A percentile compares a stretch with the other conserved stretches of the same genome.
These are phyloP conservation scores for Quercus phellos DNA, from an alignment of 331 rosid species.

Conservation along the genomic window DNA sequence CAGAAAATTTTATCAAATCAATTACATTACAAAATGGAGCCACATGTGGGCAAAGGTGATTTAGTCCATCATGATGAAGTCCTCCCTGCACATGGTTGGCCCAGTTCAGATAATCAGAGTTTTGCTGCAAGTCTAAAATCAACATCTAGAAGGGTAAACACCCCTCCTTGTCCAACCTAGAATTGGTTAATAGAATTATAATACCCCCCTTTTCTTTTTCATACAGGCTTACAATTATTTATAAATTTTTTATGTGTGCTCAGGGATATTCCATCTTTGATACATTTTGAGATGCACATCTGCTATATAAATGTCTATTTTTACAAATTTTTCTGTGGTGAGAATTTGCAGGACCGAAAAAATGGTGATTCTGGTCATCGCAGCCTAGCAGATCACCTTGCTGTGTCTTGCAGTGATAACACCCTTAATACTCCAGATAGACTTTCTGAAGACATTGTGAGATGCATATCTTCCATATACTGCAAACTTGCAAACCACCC, in stretches of 20 bases:
- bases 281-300: not conserved
- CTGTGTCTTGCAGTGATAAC: slow-evolving; percentile 14
- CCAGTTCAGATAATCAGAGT: slow-evolving; percentile 12
- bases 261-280: not conserved
- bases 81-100: slow-evolving; percentile 11
- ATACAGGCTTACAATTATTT: not conserved
- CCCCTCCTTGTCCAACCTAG: not conserved
- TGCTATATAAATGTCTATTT: not conserved
- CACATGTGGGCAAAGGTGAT: not conserved
- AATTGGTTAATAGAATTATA: not conserved
- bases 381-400: slow-evolving; percentile 37
- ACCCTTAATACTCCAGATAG: slow-evolving; percentile 26
- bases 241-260: not conserved
- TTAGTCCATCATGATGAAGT: not conserved
- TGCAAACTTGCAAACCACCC: slow-evolving; percentile 31
- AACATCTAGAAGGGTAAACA: slow-evolving; percentile 19
- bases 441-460: slow-evolving; percentile 34
- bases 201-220: not conserved
- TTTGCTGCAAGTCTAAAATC: not conserved
- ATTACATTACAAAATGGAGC: slow-evolving; percentile 8
- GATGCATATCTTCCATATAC: slow-evolving; percentile 39
- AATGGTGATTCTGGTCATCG: slow-evolving; percentile 16
- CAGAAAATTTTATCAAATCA: not conserved
- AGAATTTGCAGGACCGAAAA: slow-evolving; percentile 9
- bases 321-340: not conserved